Conservation (phyloP, 2,329 filamentous ascomycete species). For the Pseudocercospora pini-densiflorae region DNA sequence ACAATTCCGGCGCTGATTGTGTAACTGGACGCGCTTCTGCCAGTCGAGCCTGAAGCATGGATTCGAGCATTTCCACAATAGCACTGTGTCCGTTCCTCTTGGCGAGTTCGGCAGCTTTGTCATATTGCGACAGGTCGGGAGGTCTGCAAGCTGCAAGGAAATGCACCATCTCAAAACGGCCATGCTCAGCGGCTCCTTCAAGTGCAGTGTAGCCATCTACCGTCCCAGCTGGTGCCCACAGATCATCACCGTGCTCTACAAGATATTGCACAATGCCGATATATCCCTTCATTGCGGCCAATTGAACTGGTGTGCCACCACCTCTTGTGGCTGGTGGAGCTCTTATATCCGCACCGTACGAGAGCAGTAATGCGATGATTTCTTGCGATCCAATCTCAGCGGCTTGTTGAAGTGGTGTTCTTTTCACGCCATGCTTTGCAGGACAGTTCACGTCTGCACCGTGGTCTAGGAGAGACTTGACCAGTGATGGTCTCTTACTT, state of each 20-base stretch:
- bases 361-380: background rate
- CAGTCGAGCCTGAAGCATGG: background rate
- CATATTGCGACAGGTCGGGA: background rate
- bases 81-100: background rate
- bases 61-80: background rate
- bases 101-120: background rate
- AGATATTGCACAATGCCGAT: background rate
- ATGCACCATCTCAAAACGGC: background rate
- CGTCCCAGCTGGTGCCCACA: background rate
- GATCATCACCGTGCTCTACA: background rate
- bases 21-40: too few relatives aligned
- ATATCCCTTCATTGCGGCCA: background rate
- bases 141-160: background rate
- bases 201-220: background rate
- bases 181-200: constrained; percentile 1
- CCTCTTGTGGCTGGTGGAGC: background rate
- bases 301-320: background rate
- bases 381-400: background rate
- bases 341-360: background rate
- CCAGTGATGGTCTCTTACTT: background rate
- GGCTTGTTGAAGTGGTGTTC: background rate
- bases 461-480: background rate
- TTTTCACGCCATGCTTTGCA: background rate
- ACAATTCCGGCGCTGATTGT: too few relatives aligned
- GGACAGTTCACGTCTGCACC: background rate